Evolutionary conservation across 2,329 filamentous ascomycete species (phyloP), one percentile per base, ranked within the genome.

Genomic region (Clathrospora elynae): DNA sequence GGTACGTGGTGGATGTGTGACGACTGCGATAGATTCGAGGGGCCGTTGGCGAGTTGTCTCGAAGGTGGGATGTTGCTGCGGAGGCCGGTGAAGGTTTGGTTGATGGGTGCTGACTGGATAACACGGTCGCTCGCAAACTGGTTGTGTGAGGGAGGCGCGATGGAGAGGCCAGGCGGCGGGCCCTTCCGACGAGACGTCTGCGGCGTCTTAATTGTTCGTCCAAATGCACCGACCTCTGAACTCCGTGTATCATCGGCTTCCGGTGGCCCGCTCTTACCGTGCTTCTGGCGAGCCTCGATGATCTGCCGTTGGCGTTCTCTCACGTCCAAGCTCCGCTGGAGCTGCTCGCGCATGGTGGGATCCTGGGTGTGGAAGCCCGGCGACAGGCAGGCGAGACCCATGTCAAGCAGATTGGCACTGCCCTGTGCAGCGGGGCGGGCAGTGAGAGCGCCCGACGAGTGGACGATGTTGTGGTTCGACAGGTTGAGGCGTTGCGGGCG

Each of bases 321-420:
- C 19, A 99, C 91, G 31, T 88, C 90, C 71, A 96, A 83, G 71
- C 93, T 97, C 57, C 92, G 84, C 72, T 97, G 90, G 38, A 99
- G 76, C 71, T 97, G 91, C 71, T 96, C 90, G 66, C 93, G 86
- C 90, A 96, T 95, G 13, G 87, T 82, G n/a, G 93, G 92, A 71
- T 99, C 90, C 61, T 97, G 88, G 11, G 93, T 97, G 55, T 95
- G 85, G 64, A 99, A 97, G 39, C 93, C 93, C 0, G 93, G 93
- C 2, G 93, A 97, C 41, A 99, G 78, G 64, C 93, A 99, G 28
- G 92, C 92, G 42, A 97, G 79, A 44, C 93, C 93, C 17, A 97
- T 88, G 71, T 96, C 90, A 61, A 95, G 90, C 64, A 97, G 92
- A 28, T 81, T 88, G 31, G 79, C 79, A 45, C 74, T 79, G 49